Base-by-base conservation (phyloP, 345 rosid genomes). In the Brassica nigra region DNA sequence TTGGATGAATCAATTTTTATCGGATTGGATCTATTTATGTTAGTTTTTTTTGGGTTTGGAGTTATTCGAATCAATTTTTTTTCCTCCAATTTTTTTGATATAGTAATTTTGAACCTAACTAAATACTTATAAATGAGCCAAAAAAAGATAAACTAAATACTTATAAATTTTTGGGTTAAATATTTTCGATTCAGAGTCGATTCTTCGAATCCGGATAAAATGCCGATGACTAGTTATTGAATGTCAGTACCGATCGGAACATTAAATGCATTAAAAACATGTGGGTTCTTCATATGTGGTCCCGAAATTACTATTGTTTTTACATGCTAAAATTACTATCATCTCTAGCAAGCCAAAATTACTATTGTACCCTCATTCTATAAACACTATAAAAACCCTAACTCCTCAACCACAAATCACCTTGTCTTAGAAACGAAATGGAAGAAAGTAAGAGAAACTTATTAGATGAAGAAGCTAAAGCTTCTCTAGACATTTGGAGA, bases 401-500 rank as follows among this genome's bases (percentile, higher is more conserved):
- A 55, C 12, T 58, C 4, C 6, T 36, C 59, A 28, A 28, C 42
- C 2, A 76, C 39, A 69, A 20, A 44, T 36, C 71, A 77, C 68
- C 2, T 44, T 3, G n/a, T 31, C 39, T 33, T 54, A 1, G 11
- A 54, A 28, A 68, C 16, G 34, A 65, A 44, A 66, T 73, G 82
- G 78, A 74, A 68, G 34, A 59, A 15, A 33, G 5, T 28, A 80
- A 75, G 52, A 49, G 6, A 49, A 49, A 49, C 57, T 4, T 62
- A 37, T 2, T 54, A 75, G 77, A 80, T 7, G 86, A 79, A 76
- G 90, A 88, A 68, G 85, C 66, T 18, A 31, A 44, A 63, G 92
- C 89, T 44, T 81, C 78, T 65, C 68, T 85, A 15, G 89, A 89
- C 29, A 77, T 86, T 10, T 90, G 91, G 92, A 86, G 66, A 7